phyloP scores from a whole-genome alignment of 345 rosid species.

The Anacardium occidentale region DNA sequence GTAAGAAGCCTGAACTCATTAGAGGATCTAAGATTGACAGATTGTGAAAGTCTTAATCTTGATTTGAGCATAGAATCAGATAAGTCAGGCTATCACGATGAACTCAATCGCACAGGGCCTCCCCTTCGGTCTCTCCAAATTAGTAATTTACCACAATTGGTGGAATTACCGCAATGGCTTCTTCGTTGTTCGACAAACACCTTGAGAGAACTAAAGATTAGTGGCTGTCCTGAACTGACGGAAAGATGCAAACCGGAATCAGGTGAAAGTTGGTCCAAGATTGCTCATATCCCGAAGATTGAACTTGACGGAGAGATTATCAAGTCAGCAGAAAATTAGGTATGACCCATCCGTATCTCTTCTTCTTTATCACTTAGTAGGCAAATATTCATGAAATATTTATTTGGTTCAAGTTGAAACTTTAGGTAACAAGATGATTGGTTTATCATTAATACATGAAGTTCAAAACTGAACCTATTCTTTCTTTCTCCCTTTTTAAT shows the following conservation, averaged over 20 bases:
- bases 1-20: constrained; percentile 13
- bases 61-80: neutral
- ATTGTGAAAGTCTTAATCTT: constrained; percentile 25
- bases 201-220: constrained; percentile 21
- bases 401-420: too few species aligned
- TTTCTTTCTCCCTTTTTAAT: too few species aligned
- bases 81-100: neutral
- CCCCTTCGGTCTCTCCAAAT: constrained; percentile 16
- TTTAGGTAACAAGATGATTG: too few species aligned
- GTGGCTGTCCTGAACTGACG: constrained; percentile 11
- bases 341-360: neutral
- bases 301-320: constrained; percentile 24
- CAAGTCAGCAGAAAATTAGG: neutral
- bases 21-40: constrained; percentile 19
- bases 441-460: too few species aligned
- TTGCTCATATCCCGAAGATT: constrained; percentile 24
- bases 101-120: neutral
- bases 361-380: neutral
- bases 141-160: constrained; percentile 18
- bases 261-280: constrained; percentile 34
- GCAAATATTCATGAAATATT: neutral
- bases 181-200: constrained; percentile 16
- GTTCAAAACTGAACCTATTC: too few species aligned
- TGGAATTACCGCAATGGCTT: constrained; percentile 31
- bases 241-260: constrained; percentile 8